These are phyloP conservation scores for Mycena pura DNA, from an alignment of 768 basidiomycete species.

Conservation along the genomic window DNA sequence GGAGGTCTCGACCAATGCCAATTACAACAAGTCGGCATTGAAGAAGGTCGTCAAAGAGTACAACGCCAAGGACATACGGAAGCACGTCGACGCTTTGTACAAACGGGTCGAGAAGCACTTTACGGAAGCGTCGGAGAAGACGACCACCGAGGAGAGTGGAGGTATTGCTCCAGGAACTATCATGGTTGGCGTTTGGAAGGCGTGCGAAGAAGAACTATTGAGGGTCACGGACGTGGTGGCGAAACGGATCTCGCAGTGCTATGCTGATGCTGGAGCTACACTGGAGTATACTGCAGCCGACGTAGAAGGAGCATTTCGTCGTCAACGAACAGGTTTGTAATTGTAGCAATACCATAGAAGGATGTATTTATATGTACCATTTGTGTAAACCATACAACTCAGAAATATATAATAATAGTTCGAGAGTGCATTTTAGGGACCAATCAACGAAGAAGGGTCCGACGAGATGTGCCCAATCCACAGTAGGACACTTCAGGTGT, in stretches of 20 bases:
- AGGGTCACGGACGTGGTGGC: constrained; percentile 73
- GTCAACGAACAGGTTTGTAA: constrained; percentile 46
- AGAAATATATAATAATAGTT: neutral
- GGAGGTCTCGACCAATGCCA: constrained; percentile 77
- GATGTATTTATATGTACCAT: constrained; percentile 19
- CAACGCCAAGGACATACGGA: constrained; percentile 87
- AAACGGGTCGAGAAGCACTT: constrained; percentile 98
- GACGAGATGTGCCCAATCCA: too few relatives aligned
- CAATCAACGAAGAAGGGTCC: too few relatives aligned
- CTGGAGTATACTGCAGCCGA: constrained; percentile 80
- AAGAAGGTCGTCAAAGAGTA: constrained; percentile 88
- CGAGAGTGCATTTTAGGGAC: too few relatives aligned
- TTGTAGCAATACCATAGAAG: constrained; percentile 11
- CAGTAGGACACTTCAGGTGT: too few relatives aligned
- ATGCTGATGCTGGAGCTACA: constrained; percentile 71
- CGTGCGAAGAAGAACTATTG: constrained; percentile 85
- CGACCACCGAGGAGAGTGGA: constrained; percentile 60
- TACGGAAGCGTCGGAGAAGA: constrained; percentile 77
- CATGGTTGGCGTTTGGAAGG: constrained; percentile 87
- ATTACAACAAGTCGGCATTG: constrained; percentile 77
- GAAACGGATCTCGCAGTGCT: constrained; percentile 78
- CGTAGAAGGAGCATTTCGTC: constrained; percentile 79
- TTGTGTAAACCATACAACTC: constrained; percentile 13
- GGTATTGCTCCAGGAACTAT: constrained; percentile 67
- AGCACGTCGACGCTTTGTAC: constrained; percentile 83